phyloP scores from a whole-genome alignment of 2,329 filamentous ascomycete species.

The Cladosporium halotolerans region DNA sequence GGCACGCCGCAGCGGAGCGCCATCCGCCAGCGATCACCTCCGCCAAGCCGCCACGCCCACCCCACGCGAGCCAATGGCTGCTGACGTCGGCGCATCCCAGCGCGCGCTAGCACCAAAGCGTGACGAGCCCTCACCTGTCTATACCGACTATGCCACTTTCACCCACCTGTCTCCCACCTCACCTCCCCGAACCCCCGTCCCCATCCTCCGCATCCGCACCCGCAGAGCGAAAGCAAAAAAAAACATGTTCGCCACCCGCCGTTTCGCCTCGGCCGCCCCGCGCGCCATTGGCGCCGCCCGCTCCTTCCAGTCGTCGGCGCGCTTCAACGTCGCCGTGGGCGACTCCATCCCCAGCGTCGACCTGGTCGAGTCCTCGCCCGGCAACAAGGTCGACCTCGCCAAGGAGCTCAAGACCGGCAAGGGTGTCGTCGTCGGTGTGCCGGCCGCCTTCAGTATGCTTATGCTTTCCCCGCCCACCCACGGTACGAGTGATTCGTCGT shows the following conservation, averaged over 20 bases:
- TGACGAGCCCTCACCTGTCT: no score
- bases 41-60: no score
- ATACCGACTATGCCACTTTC: background rate
- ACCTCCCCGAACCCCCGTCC: no score
- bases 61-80: no score
- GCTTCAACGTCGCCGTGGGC: slow-evolving; percentile 64
- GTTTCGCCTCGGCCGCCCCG: slow-evolving; percentile 13
- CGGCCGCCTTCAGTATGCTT: slow-evolving; percentile 43
- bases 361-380: slow-evolving; percentile 77
- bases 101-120: background rate
- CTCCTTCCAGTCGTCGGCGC: slow-evolving; percentile 59
- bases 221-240: no score
- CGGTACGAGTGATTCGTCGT: background rate
- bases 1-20: background rate
- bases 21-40: background rate
- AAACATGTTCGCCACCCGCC: slow-evolving; percentile 28
- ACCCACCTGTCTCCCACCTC: no score
- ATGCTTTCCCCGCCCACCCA: slow-evolving; percentile 16
- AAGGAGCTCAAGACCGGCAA: slow-evolving; percentile 63
- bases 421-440: slow-evolving; percentile 78
- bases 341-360: slow-evolving; percentile 73
- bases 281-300: slow-evolving; percentile 14
- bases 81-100: background rate
- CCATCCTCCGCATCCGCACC: no score
- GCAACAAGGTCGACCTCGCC: slow-evolving; percentile 82